A percentile compares a stretch with the other conserved stretches of the same genome.
phyloP scores from a whole-genome alignment of 768 basidiomycete genomes.

The Collybia sp. region DNA sequence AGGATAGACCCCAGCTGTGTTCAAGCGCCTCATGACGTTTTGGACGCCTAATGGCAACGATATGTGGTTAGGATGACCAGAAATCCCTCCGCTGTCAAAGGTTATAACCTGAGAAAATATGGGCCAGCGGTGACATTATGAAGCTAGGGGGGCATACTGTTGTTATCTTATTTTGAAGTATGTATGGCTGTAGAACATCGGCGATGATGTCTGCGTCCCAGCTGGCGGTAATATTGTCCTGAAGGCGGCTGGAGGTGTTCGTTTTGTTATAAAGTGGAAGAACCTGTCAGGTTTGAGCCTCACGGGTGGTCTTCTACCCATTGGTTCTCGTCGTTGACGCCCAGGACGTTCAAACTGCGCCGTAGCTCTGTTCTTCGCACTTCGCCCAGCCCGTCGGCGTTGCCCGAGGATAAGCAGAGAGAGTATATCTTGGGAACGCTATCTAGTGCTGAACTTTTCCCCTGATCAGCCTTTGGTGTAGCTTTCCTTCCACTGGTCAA shows the following conservation, averaged over 20 bases:
- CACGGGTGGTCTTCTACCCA: slow-evolving; percentile 71
- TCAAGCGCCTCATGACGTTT: slow-evolving; percentile 29
- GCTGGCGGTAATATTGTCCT: slow-evolving; percentile 63
- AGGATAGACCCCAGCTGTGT: slow-evolving; percentile 12
- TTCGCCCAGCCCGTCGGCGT: slow-evolving; percentile 74
- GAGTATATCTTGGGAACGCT: slow-evolving; percentile 34
- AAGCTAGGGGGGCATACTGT: slow-evolving; percentile 39
- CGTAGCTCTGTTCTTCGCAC: slow-evolving; percentile 54
- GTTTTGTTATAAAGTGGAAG: slow-evolving; percentile 1
- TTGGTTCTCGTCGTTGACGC: slow-evolving; percentile 49
- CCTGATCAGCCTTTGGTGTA: background rate
- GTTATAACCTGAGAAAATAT: slow-evolving; percentile 63
- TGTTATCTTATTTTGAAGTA: slow-evolving; percentile 54
- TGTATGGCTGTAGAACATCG: slow-evolving; percentile 51
- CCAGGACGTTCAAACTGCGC: slow-evolving; percentile 62
- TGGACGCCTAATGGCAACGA: slow-evolving; percentile 58
- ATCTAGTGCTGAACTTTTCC: background rate
- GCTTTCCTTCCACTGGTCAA: slow-evolving; percentile 8
- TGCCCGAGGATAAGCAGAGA: slow-evolving; percentile 73
- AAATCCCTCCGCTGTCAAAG: slow-evolving; percentile 74
- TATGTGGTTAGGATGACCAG: slow-evolving; percentile 84
- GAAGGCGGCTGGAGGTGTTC: slow-evolving; percentile 41
- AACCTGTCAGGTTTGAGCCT: slow-evolving; percentile 21
- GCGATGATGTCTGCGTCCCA: slow-evolving; percentile 68
- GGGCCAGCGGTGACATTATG: slow-evolving; percentile 1